These are phyloP conservation scores for Globisporangium uncinulatum DNA, from an alignment of 352 stramenopile species.

Conservation along the genomic window DNA sequence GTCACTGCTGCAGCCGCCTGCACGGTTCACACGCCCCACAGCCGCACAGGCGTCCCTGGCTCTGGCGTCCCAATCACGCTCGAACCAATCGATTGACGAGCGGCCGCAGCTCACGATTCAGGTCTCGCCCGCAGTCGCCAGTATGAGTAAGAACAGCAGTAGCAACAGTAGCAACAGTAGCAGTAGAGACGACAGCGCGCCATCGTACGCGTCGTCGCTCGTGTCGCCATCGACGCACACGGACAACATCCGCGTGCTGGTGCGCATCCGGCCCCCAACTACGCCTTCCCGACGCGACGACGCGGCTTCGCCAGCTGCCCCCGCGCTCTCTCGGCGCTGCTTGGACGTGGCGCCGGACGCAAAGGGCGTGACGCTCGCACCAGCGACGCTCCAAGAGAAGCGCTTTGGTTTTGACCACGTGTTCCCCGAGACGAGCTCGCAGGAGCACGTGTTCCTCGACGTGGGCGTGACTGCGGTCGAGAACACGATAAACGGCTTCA, in stretches of 20 bases:
- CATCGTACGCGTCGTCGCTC: conserved; percentile 12
- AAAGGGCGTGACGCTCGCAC: conserved; percentile 55
- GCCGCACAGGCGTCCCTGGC: conserved; percentile 4
- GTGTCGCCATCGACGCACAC: conserved; percentile 13
- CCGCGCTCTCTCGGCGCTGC: conserved; percentile 28
- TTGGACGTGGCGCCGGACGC: conserved; percentile 54
- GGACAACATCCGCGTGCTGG: conserved; percentile 69
- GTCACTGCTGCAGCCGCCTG: conserved; percentile 15
- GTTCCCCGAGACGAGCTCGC: conserved; percentile 56
- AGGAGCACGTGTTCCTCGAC: conserved; percentile 80
- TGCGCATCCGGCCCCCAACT: conserved; percentile 48
- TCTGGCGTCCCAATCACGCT: conserved; percentile 2
- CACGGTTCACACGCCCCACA: conserved; percentile 11
- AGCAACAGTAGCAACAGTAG: conserved; percentile 12
- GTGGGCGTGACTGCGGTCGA: conserved; percentile 71
- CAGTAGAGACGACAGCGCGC: neutral
- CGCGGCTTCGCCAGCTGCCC: too few species aligned
- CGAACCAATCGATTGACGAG: neutral
- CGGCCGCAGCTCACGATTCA: conserved; percentile 16
- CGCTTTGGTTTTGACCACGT: conserved; percentile 83
- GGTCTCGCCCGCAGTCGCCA: conserved; percentile 4
- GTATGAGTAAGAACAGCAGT: conserved; percentile 1
- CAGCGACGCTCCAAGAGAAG: conserved; percentile 62
- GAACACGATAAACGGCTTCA: conserved; percentile 81
- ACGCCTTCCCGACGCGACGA: too few species aligned